Percentiles rank a stretch among this genome's conserved stretches.
These are phyloP conservation scores for Neohortaea acidophila DNA, from an alignment of 495 filamentous ascomycete genomes.

Conservation along the genomic window DNA sequence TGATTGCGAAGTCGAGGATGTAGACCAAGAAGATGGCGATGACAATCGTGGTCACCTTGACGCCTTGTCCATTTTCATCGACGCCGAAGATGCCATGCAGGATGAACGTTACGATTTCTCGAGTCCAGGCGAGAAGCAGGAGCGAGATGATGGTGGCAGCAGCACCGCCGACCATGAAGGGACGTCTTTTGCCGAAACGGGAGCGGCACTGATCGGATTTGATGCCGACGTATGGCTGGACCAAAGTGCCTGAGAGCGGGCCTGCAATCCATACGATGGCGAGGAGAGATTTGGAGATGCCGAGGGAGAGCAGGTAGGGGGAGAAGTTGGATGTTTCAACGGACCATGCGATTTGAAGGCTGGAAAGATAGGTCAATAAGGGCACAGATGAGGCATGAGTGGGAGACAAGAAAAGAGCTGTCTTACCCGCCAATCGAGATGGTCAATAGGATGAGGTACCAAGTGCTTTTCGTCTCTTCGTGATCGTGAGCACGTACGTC, in stretches of 20 bases:
- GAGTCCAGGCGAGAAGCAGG: conserved; percentile 66
- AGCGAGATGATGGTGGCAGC: conserved; percentile 56
- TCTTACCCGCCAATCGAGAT: conserved; percentile 61
- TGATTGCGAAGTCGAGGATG: conserved; percentile 78
- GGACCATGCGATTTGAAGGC: conserved; percentile 87
- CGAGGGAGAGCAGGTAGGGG: conserved; percentile 42
- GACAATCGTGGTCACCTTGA: conserved; percentile 46
- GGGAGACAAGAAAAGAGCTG: too few relatives aligned
- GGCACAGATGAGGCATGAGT: too few relatives aligned
- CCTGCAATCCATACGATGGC: conserved; percentile 91
- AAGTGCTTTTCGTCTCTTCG: conserved; percentile 55
- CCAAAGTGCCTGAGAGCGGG: conserved; percentile 67
- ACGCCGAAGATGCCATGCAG: conserved; percentile 46
- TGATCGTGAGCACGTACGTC: conserved; percentile 16
- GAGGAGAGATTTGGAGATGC: conserved; percentile 83
- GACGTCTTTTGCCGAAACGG: conserved; percentile 69
- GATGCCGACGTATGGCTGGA: conserved; percentile 90
- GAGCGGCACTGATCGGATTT: conserved; percentile 73
- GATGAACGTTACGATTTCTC: conserved; percentile 55
- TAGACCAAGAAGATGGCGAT: conserved; percentile 72
- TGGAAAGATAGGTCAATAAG: conserved; percentile 16
- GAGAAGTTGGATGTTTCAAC: conserved; percentile 81
- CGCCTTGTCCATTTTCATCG: conserved; percentile 41
- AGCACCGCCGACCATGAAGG: conserved; percentile 71
- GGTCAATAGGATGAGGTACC: conserved; percentile 72